Evolutionary conservation across 192 early-diverging fungal species (phyloP), one percentile per base, ranked within the genome.

Genomic region (Coemansia sp.): DNA sequence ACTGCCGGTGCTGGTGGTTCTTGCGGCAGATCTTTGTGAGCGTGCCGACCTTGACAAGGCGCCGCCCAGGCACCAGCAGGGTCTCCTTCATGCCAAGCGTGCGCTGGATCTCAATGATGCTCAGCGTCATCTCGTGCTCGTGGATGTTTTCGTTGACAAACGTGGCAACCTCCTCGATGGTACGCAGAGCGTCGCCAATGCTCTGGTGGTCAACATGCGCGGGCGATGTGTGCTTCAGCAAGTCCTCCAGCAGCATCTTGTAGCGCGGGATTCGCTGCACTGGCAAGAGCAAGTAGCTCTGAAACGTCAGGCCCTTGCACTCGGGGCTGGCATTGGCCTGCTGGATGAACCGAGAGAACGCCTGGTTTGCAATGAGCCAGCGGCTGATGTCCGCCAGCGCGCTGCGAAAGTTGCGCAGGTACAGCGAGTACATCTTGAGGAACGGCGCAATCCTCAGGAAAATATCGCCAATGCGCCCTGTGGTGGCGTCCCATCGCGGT

Each of bases 111-210:
- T 87, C 83, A 1, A 95, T 49, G 63, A 93, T 91, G 51, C 87
- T 79, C 36, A 80, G 77, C 60, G 86, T 77, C 88, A 90, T 89
- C 64, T 93, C 92, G 67, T 93, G 91, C 62, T 94, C 85, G 20
- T 90, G 86, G 56, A 94, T 92, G 43, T 85, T 90, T 62, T 92
- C 92, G 70, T 95, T 91, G 46, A 93, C 89, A 83, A 90, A 89
- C 19, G 70, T 79, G 5, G 93, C 93, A 20, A 93, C 91, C 27
- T 85, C 77, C 32, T 80, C 79, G 35, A 86, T 85, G 25, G 84
- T 68, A 3, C 46, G 64, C 62, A 86, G 64, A 22, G 80, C 81
- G 4, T 60, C 62, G 42, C 56, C 62, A 46, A 74, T 78, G 77
- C 62, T 82, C 72, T 62, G 70, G 65, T 62, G 81, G 64, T 77